Conservation (phyloP, 768 basidiomycete species). For the Lyophyllum semitale region DNA sequence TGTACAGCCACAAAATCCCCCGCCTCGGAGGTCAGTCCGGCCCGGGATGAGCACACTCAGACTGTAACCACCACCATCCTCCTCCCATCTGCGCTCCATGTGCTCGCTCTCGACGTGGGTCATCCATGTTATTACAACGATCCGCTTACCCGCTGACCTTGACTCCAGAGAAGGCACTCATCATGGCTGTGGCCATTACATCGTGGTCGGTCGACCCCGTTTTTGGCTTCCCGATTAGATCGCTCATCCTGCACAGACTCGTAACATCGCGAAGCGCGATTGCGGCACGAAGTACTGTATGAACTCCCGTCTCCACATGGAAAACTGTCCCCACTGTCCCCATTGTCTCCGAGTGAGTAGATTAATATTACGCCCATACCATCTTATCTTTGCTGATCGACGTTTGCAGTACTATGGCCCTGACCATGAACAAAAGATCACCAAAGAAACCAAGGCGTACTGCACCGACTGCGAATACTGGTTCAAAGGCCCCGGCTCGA, state of each 20-base stretch:
- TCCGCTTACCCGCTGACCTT: slow-evolving; percentile 24
- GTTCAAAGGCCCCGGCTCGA: slow-evolving; percentile 50
- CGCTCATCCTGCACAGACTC: slow-evolving; percentile 40
- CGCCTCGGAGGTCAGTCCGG: neutral
- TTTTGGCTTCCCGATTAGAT: slow-evolving; percentile 9
- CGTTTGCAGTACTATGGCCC: slow-evolving; percentile 67
- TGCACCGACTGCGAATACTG: slow-evolving; percentile 63
- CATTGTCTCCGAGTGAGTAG: slow-evolving; percentile 45
- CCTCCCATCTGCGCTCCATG: slow-evolving; percentile 33
- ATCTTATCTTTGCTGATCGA: slow-evolving; percentile 12
- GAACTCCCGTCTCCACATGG: slow-evolving; percentile 32
- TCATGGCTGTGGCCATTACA: slow-evolving; percentile 81
- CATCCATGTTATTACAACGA: slow-evolving; percentile 14
- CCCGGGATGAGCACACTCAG: slow-evolving; percentile 2
- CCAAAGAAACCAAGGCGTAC: slow-evolving; percentile 49
- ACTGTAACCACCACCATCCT: slow-evolving; percentile 7
- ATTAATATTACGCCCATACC: neutral
- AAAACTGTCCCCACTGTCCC: slow-evolving; percentile 39
- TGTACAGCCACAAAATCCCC: neutral
- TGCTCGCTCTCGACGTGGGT: slow-evolving; percentile 59
- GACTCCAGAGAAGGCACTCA: slow-evolving; percentile 67
- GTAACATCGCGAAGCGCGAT: slow-evolving; percentile 53
- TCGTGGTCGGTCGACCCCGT: slow-evolving; percentile 48
- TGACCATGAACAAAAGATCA: slow-evolving; percentile 64
- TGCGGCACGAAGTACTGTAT: slow-evolving; percentile 49